Evolutionary conservation across 2,329 filamentous ascomycete genomes (phyloP).

Genomic region (Mycogone perniciosa): DNA sequence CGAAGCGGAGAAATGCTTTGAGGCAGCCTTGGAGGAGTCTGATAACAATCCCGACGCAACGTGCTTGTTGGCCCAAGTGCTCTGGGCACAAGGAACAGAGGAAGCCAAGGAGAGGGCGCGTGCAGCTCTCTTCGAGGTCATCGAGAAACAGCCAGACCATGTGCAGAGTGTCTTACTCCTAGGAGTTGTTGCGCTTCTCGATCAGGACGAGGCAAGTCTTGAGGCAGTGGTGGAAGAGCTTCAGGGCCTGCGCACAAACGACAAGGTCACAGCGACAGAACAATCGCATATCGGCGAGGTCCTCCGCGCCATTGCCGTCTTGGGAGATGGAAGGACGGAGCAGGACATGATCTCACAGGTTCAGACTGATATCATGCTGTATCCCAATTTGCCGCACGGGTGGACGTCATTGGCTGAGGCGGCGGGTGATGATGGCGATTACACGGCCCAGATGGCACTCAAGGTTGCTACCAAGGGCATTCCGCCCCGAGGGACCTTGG

Average conservation of each 20-base stretch:
- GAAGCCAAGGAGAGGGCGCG: constrained; percentile 70
- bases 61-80: constrained; percentile 80
- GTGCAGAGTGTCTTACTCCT: constrained; percentile 74
- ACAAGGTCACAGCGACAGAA: constrained; percentile 56
- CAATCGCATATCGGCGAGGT: constrained; percentile 67
- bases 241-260: constrained; percentile 61
- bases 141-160: constrained; percentile 68
- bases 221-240: constrained; percentile 78
- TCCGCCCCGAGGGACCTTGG: constrained; percentile 63
- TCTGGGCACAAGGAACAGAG: constrained; percentile 82
- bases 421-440: constrained; percentile 21
- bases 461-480: constrained; percentile 69
- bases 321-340: constrained; percentile 44
- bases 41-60: constrained; percentile 72
- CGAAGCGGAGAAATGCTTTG: constrained; percentile 71
- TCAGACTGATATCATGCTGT: constrained; percentile 71
- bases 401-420: constrained; percentile 68
- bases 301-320: constrained; percentile 63
- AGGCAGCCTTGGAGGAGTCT: constrained; percentile 71
- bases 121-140: constrained; percentile 70
- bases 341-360: constrained; percentile 56
- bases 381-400: constrained; percentile 70
- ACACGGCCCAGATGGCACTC: constrained; percentile 69
- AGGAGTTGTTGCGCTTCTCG: constrained; percentile 75
- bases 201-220: constrained; percentile 70